Percentiles rank a stretch among this genome's conserved stretches.
Evolutionary conservation across 495 filamentous ascomycete genomes (phyloP).

Genomic region (Saxophila tyrrhenica): DNA sequence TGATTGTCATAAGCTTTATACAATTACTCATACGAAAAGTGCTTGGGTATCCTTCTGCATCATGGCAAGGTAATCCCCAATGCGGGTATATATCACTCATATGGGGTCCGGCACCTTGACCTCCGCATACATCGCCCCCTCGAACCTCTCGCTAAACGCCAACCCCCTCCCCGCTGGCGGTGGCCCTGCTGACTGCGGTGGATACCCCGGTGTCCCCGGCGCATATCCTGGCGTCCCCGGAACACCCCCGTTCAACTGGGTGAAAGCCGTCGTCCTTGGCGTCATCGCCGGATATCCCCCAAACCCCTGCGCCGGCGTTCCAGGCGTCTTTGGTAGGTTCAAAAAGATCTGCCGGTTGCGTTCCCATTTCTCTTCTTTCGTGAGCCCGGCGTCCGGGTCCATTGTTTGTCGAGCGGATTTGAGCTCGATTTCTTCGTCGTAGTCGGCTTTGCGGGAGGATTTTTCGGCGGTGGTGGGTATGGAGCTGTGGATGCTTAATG

Average conservation of each 20-base stretch:
- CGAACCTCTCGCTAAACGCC: neutral
- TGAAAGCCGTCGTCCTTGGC: conserved; percentile 34
- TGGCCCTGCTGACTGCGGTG: neutral
- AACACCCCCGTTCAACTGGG: conserved; percentile 14
- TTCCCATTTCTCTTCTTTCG: conserved; percentile 31
- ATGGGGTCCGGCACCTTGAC: conserved; percentile 6
- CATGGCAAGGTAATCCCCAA: no score
- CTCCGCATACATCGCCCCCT: neutral
- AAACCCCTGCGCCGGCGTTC: conserved; percentile 17
- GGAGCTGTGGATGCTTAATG: conserved; percentile 26
- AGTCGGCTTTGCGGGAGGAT: conserved; percentile 10
- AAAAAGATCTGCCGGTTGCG: conserved; percentile 27
- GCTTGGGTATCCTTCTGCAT: neutral
- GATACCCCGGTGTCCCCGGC: neutral
- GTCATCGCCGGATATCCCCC: conserved; percentile 26
- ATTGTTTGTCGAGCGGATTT: conserved; percentile 13
- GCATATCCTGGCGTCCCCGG: neutral
- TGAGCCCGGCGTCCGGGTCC: conserved; percentile 21
- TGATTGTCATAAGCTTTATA: no score
- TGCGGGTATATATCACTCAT: conserved; percentile 1
- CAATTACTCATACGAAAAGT: neutral
- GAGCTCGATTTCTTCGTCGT: conserved; percentile 21
- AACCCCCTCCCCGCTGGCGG: neutral
- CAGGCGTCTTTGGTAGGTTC: conserved; percentile 25
- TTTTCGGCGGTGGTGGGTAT: conserved; percentile 24